Base-by-base conservation (phyloP, 1,284 basidiomycete species). In the Uromyces viciae-fabae region DNA sequence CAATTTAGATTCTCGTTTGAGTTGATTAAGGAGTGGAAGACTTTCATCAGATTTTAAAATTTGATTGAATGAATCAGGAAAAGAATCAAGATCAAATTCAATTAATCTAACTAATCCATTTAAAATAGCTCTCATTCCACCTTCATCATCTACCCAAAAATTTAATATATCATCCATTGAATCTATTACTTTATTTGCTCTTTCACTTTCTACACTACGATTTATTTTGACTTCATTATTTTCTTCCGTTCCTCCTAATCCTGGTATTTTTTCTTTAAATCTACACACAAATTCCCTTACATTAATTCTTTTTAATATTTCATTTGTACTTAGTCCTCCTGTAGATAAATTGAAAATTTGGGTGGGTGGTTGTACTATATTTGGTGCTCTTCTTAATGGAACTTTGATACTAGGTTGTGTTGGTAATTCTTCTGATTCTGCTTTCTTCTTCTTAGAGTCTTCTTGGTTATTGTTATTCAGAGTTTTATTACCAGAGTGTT, bases 81-180 rank as follows among this genome's bases (percentile, higher is more conserved):
- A 46, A 9, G 40, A 54, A 3, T 80, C 56, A 28, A 49, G 36
- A 25, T 80, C 78, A 22, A 40, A 49, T 43, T 72, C 58, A 31
- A 80, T 80, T 28, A 81, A 38, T 42, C 58, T 68, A n/a, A 49
- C 62, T 25, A 81, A 58, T 42, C 43, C 72, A 54, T 64, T 75
- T 42, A 81, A 54, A 22, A 81, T 75, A 5, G 79, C 71, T 33
- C 72, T 62, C 79, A 75, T 81, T 2, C 71, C 79, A 25, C 79
- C 79, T 36, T 81, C 79, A 75, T 81, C 79, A 52, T 81, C 79
- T 11, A 81, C 66, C 79, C 79, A 81, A 81, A 81, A 81, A 60
- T 81, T 74, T n/a, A 81, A n/a, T 1, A 81, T 3, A 38, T 81
- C 79, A 64, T 81, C 79, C 79, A 81, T 81, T 60, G 71, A 74